These are phyloP conservation scores for Daucus carota DNA, from an alignment of 129 eudicot species.

Conservation along the genomic window DH1_v3.0 NC_030383.2:57388001-57388500, in stretches of 20 bases:
- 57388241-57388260: neutral
- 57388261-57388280: neutral
- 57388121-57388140: neutral
- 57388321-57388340: neutral
- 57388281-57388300: neutral
- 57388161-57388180: neutral
- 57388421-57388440: conserved; percentile 74
- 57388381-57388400: conserved; percentile 78
- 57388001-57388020: no score
- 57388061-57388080: neutral
- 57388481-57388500: no score
- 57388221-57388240: neutral
- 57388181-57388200: neutral
- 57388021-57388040: no score
- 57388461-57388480: no score
- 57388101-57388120: neutral
- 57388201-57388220: neutral
- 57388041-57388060: neutral
- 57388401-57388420: conserved; percentile 84
- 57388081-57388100: neutral
- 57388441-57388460: conserved; percentile 37
- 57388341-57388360: conserved; percentile 25
- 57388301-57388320: neutral
- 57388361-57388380: conserved; percentile 62
- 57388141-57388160: neutral